Conservation (phyloP, 2,329 filamentous ascomycete genomes). For the Dendryphion nanum region DNA sequence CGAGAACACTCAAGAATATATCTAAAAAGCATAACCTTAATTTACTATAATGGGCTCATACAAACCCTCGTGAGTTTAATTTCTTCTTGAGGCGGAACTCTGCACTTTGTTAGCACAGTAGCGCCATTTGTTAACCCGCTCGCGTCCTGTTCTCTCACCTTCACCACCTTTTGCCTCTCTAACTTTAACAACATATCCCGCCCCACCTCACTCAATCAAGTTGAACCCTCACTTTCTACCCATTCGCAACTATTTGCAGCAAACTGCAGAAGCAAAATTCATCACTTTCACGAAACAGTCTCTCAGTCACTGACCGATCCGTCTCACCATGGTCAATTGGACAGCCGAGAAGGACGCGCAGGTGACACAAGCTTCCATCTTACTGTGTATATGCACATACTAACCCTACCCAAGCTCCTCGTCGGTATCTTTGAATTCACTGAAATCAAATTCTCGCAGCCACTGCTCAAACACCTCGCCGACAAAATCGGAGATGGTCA, state of each 20-base stretch:
- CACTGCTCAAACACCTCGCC: constrained; percentile 14
- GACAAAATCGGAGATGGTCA: constrained; percentile 19
- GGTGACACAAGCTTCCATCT: constrained; percentile 1
- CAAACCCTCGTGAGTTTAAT: background rate
- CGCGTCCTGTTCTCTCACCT: background rate
- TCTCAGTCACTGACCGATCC: no score
- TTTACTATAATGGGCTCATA: background rate
- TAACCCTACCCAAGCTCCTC: constrained; percentile 17
- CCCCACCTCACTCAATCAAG: constrained; percentile 1
- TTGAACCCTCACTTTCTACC: no score
- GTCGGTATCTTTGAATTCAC: constrained; percentile 16
- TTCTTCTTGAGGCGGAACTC: background rate
- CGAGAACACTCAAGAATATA: background rate
- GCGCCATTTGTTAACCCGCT: background rate
- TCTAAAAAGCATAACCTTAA: background rate
- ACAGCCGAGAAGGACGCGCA: constrained; percentile 21
- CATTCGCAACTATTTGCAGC: background rate
- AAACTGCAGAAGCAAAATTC: no score
- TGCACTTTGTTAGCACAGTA: background rate
- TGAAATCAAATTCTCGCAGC: constrained; percentile 12
- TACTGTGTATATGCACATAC: background rate
- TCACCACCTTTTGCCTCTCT: background rate
- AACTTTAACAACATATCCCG: background rate
- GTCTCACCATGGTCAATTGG: constrained; percentile 22
- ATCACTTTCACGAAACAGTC: background rate